Evolutionary conservation across 805 yeast genomes (phyloP).

Genomic region (Limtongia smithiae): DNA sequence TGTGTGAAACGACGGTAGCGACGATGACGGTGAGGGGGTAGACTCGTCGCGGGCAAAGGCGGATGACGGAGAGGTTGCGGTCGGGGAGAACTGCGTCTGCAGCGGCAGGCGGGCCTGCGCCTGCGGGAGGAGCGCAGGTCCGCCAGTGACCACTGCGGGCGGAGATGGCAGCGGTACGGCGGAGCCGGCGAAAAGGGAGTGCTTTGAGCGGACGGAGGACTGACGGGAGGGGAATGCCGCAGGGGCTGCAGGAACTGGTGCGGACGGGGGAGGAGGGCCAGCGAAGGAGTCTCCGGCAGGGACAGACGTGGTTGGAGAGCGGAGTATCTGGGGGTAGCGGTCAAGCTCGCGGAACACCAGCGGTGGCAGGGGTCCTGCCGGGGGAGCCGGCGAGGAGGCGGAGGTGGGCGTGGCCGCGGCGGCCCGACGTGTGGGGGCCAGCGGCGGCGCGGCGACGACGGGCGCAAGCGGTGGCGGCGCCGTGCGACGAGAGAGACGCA

Average conservation of each 20-base stretch:
- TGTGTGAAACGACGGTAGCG: no score
- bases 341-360: constrained; percentile 22
- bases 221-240: constrained; percentile 21
- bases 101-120: background rate
- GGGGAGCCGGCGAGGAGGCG: background rate
- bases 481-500: background rate
- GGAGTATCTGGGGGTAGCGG: constrained; percentile 20
- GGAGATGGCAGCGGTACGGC: background rate
- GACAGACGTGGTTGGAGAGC: constrained; percentile 2
- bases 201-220: constrained; percentile 17
- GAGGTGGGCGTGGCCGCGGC: background rate
- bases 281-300: background rate
- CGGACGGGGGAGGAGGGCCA: constrained; percentile 4
- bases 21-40: no score
- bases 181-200: background rate
- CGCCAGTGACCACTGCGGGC: constrained; percentile 1
- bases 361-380: constrained; percentile 1
- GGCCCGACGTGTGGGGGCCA: no score
- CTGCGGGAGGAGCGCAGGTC: background rate
- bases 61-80: no score
- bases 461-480: background rate
- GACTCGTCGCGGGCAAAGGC: no score
- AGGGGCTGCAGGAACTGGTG: constrained; percentile 4
- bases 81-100: no score
- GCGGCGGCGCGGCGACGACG: no score